These are phyloP conservation scores for Candida albicans DNA, from an alignment of 1,139 yeast species.

Conservation along the genomic window DNA sequence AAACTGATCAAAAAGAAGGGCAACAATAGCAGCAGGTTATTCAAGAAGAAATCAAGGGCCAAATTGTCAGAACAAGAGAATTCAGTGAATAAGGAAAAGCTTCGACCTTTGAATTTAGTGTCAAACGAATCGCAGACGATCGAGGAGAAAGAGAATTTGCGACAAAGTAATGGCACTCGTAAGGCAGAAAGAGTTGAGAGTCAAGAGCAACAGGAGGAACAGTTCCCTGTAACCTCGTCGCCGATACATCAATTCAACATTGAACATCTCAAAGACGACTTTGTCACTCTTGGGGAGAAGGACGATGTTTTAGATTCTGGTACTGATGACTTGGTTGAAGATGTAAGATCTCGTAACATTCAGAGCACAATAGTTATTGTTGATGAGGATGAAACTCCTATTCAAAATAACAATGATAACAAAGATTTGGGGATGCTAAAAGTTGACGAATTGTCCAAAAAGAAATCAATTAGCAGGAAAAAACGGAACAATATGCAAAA, in stretches of 20 bases:
- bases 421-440: background rate
- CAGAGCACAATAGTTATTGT: constrained; percentile 1
- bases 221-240: background rate
- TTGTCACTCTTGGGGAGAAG: background rate
- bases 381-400: background rate
- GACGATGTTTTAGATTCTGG: background rate
- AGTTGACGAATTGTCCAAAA: background rate
- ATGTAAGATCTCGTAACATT: background rate
- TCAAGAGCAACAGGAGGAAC: background rate
- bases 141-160: constrained; percentile 13
- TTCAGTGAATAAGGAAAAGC: constrained; percentile 6
- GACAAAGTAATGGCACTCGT: background rate
- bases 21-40: constrained; percentile 13
- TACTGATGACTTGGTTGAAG: background rate
- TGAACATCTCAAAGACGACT: constrained; percentile 5
- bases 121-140: constrained; percentile 4
- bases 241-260: constrained; percentile 6
- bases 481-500: background rate
- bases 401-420: background rate
- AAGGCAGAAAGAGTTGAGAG: background rate
- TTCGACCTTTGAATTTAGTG: constrained; percentile 5
- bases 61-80: constrained; percentile 11
- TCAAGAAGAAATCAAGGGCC: constrained; percentile 12
- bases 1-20: constrained; percentile 26
- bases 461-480: constrained; percentile 1